Conservation (phyloP, 2,329 filamentous ascomycete genomes). For the Arthrobotrys iridis region DNA sequence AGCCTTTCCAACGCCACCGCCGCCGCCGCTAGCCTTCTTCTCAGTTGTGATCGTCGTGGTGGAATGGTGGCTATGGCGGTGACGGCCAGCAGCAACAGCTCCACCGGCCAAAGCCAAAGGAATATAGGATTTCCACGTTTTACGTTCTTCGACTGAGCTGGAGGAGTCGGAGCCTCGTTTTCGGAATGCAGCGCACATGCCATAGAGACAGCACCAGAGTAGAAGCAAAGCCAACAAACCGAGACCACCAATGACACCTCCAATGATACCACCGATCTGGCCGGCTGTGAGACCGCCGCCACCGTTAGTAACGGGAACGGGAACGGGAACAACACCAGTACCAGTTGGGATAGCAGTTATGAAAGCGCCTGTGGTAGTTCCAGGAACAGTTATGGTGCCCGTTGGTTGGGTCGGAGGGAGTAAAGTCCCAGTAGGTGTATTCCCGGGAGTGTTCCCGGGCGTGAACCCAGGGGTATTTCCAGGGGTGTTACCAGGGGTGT, state of each 20-base stretch:
- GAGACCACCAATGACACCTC: conserved; percentile 50
- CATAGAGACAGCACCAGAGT: conserved; percentile 53
- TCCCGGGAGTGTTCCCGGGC: conserved; percentile 45
- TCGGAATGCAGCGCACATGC: conserved; percentile 38
- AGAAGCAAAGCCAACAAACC: conserved; percentile 49
- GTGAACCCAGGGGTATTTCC: conserved; percentile 31
- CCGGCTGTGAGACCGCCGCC: conserved; percentile 47
- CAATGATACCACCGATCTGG: conserved; percentile 53
- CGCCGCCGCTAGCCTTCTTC: conserved; percentile 16
- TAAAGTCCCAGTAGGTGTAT: conserved; percentile 26
- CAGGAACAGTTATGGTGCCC: conserved; percentile 18
- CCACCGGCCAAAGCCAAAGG: conserved; percentile 45
- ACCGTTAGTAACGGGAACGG: conserved; percentile 37
- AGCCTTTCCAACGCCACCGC: conserved; percentile 31
- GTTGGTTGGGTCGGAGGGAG: conserved; percentile 42
- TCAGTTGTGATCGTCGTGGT: conserved; percentile 44
- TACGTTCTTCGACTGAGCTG: conserved; percentile 22
- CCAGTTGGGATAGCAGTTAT: conserved; percentile 45
- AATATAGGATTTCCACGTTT: conserved; percentile 46
- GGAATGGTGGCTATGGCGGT: conserved; percentile 45
- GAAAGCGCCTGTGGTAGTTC: conserved; percentile 48
- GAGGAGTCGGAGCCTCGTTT: conserved; percentile 6
- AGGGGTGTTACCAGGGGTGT: conserved; percentile 35
- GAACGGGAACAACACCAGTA: conserved; percentile 27
- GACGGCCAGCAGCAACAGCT: conserved; percentile 30